Conservation (phyloP, 192 early-diverging fungal genomes). For the Mycoemilia scoparia region DNA sequence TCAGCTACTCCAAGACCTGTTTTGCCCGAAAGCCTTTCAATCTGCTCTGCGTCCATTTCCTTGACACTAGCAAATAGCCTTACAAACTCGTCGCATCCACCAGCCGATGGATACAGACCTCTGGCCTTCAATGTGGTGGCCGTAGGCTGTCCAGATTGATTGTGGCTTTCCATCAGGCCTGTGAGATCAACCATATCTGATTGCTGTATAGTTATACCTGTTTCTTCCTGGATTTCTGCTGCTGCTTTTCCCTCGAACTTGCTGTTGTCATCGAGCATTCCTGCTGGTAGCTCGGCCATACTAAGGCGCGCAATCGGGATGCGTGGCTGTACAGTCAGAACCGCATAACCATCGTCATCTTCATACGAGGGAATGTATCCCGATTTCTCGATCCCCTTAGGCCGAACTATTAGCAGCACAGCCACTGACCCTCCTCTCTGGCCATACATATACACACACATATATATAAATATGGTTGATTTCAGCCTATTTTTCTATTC, state of each 20-base stretch:
- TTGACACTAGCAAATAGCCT: slow-evolving; percentile 52
- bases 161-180: slow-evolving; percentile 20
- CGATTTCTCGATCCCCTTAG: not conserved
- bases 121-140: no score
- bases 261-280: slow-evolving; percentile 56
- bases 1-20: slow-evolving; percentile 49
- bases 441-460: no score
- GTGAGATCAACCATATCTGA: slow-evolving; percentile 50
- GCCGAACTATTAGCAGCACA: slow-evolving; percentile 43
- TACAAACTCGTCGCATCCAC: slow-evolving; percentile 67
- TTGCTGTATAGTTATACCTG: slow-evolving; percentile 42
- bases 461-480: no score
- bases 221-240: slow-evolving; percentile 66
- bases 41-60: slow-evolving; percentile 23
- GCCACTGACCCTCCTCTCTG: slow-evolving; percentile 60
- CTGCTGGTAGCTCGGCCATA: slow-evolving; percentile 63
- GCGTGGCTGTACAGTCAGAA: slow-evolving; percentile 58
- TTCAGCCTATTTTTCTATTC: no score
- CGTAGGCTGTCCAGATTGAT: not conserved
- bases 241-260: slow-evolving; percentile 61
- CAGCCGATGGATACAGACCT: slow-evolving; percentile 56
- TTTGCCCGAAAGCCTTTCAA: slow-evolving; percentile 39
- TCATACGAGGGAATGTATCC: slow-evolving; percentile 2
- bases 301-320: slow-evolving; percentile 39
- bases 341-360: slow-evolving; percentile 32